Evolutionary conservation across 2,329 filamentous ascomycete species (phyloP).

Genomic region (Fusarium hostae): DNA sequence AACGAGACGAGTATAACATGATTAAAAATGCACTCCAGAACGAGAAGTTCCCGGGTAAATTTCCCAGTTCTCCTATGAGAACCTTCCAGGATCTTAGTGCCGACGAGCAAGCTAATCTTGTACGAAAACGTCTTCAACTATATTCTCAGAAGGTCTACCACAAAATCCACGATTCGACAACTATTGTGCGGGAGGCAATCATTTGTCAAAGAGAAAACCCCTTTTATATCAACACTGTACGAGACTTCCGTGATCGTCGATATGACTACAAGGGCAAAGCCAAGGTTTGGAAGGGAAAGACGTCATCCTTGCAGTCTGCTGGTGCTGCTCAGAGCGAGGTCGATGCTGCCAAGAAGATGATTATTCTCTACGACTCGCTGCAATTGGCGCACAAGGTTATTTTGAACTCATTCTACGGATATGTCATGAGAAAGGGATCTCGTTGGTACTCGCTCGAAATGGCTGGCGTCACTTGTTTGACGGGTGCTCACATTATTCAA

Average conservation of each 20-base stretch:
- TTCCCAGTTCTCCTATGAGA: constrained; percentile 74
- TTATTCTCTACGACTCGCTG: constrained; percentile 92
- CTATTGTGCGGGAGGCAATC: constrained; percentile 92
- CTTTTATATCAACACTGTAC: constrained; percentile 97
- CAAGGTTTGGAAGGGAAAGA: constrained; percentile 98
- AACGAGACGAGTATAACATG: constrained; percentile 99
- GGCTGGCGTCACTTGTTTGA: constrained; percentile 97
- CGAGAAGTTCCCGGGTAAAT: constrained; percentile 87
- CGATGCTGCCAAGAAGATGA: constrained; percentile 98
- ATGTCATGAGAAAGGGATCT: constrained; percentile 99
- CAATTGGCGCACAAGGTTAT: constrained; percentile 99
- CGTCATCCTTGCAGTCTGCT: constrained; percentile 83
- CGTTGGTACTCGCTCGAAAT: constrained; percentile 99
- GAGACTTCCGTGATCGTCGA: constrained; percentile 93
- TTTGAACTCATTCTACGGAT: constrained; percentile 98
- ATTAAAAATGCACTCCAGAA: constrained; percentile 91
- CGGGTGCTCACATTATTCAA: constrained; percentile 95
- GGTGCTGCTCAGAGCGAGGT: constrained; percentile 81
- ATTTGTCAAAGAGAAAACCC: constrained; percentile 98
- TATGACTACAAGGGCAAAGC: constrained; percentile 99
- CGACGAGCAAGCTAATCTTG: constrained; percentile 83
- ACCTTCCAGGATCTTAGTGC: constrained; percentile 82
- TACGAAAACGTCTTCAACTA: constrained; percentile 88
- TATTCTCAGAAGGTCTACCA: constrained; percentile 99
- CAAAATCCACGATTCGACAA: constrained; percentile 96